Base-by-base conservation (phyloP, 2,329 filamentous ascomycete species). In the Monosporascus sp. region DNA sequence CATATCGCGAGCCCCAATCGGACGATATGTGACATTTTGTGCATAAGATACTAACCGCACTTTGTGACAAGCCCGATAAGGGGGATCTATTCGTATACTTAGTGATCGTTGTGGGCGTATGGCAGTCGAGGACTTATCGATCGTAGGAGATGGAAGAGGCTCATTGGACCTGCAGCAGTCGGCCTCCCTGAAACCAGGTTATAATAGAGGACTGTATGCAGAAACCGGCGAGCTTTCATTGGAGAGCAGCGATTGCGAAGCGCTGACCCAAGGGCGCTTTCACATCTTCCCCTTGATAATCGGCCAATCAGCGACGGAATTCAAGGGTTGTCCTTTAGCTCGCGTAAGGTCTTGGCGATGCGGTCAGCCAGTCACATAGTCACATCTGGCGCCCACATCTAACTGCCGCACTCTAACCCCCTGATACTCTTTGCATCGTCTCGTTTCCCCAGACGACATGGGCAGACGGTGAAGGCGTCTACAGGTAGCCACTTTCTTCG, bases 191-290 rank as follows among this genome's bases (percentile, higher is more conserved):
- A 57, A 58, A 53, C 49, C 52, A 52, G 52, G 58, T 57, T 53
- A 58, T 63, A 57, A 56, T 11, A 55, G 52, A 57, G 46, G 56
- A 50, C 52, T 50, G 49, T 63, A 62, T 62, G 58, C 52, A 52
- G 59, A 60, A 53, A 51, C 51, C 38, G 38, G 45, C 49, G 37
- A 41, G 37, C 37, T 50, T 26, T 52, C 52, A 64, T 66, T 66
- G 63, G 63, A 50, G 27, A 51, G 35, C 49, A 38, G 31, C 35
- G 51, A 55, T 43, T 57, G 55, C 51, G 49, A 56, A 59, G 64
- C 63, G 63, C 64, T 61, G 61, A 60, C 59, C 56, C 53, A 56
- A 57, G 52, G 54, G 61, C 58, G 58, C 59, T 56, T 59, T 49
- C 51, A 40, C 46, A 49, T 48, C 43, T 51, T 48, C 51, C 51